phyloP scores from a whole-genome alignment of 1,284 basidiomycete species.

The Pseudozyma tsukubaensis region DNA sequence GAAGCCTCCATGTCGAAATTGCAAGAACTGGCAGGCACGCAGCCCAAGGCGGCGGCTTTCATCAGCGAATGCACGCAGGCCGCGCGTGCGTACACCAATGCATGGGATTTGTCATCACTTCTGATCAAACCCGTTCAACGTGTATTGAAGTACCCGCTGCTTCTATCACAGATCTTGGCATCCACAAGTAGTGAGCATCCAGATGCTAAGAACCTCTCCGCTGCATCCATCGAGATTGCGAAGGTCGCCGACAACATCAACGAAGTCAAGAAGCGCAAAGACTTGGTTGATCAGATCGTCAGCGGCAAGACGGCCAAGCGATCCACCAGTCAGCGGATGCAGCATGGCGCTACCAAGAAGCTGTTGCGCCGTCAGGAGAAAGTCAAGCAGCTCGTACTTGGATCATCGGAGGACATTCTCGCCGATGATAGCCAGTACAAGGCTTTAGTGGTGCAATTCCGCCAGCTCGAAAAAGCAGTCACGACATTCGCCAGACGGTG shows the following conservation, averaged over 20 bases:
- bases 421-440: constrained; percentile 51
- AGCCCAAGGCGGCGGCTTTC: constrained; percentile 63
- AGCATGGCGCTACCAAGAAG: constrained; percentile 49
- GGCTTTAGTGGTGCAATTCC: constrained; percentile 41
- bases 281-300: constrained; percentile 73
- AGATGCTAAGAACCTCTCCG: constrained; percentile 77
- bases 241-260: constrained; percentile 86
- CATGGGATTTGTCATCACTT: constrained; percentile 92
- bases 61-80: constrained; percentile 67
- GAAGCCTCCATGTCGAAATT: constrained; percentile 78
- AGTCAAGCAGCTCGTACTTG: constrained; percentile 40
- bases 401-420: constrained; percentile 29
- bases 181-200: constrained; percentile 79
- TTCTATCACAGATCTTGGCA: constrained; percentile 78
- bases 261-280: constrained; percentile 83
- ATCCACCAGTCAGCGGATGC: constrained; percentile 42
- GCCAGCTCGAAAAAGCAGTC: constrained; percentile 40
- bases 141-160: constrained; percentile 82
- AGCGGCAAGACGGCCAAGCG: constrained; percentile 42
- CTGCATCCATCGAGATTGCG: constrained; percentile 79
- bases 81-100: constrained; percentile 74
- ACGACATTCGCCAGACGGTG: constrained; percentile 42
- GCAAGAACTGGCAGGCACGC: constrained; percentile 61
- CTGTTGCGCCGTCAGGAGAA: constrained; percentile 58
- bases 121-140: constrained; percentile 76